Evolutionary conservation across 805 yeast species (phyloP), one percentile per base, ranked within the genome.

Genomic region (Kluyveromyces wickerhamii): DNA sequence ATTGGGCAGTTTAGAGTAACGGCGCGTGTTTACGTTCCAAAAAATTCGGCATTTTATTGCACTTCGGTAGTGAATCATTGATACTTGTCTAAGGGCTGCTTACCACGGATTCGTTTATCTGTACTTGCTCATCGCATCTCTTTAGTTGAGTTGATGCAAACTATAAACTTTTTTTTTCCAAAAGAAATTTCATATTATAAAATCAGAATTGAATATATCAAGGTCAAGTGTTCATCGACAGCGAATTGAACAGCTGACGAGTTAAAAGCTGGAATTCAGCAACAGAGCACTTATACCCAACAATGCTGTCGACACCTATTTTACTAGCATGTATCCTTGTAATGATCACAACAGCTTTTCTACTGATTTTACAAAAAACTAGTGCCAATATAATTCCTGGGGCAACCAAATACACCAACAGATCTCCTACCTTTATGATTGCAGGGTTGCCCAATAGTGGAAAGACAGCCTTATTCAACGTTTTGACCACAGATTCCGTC

Each of bases 401-500:
- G 10, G 32, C 36, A 17, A 29, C 36, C 15, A 42, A 35, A 27
- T 29, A 33, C 20, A 29, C 29, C 21, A 47, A 47, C 27, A 39
- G 45, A 32, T 43, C 43, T 34, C 82, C 85, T 7, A 71, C 82
- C 1, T 71, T 75, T 43, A 59, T 81, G 32, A 67, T 83, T 17
- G 65, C 73, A 21, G 94, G 94, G 0, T 75, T 79, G 21, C 67
- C 75, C 11, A 66, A 67, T 23, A 59, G 75, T 23, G 92, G 92
- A 4, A 83, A 83, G 52, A 80, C 92, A 5, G 45, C 72, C 2
- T 60, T 81, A 21, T 79, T 59, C 47, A 55, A 59, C 16, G 29
- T 47, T 32, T 43, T 66, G 37, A 50, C 63, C 2, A 44, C 54
- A 2, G 59, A 48, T 5, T 33, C 47, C 13, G 27, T 46, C 2